phyloP scores from a whole-genome alignment of 1,139 yeast species.

The Fermentozyma sake region DNA sequence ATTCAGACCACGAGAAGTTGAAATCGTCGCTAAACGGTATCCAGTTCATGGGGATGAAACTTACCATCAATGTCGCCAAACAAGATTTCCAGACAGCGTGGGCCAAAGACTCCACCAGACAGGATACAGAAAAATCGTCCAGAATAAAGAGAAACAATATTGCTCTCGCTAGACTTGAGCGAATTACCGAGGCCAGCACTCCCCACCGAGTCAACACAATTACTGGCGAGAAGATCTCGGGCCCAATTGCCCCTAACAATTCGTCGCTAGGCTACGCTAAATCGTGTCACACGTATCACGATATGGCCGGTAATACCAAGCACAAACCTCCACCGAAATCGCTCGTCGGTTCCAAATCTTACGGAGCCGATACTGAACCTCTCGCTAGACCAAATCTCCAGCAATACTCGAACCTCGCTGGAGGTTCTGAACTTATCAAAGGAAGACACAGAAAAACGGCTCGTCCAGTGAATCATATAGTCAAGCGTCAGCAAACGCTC shows the following conservation, averaged over 20 bases:
- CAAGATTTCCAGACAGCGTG: conserved; percentile 33
- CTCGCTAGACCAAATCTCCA: conserved; percentile 12
- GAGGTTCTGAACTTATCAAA: conserved; percentile 46
- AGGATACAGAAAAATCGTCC: conserved; percentile 28
- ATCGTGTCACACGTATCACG: conserved; percentile 32
- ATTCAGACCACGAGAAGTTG: conserved; percentile 43
- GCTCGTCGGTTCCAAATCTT: conserved; percentile 31
- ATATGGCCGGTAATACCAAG: conserved; percentile 34
- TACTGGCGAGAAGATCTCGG: conserved; percentile 14
- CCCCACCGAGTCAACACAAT: conserved; percentile 23
- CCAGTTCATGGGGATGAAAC: conserved; percentile 66
- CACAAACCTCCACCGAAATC: conserved; percentile 28
- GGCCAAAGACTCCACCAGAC: conserved; percentile 37
- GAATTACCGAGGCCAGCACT: conserved; percentile 38
- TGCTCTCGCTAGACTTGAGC: conserved; percentile 37
- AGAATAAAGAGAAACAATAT: conserved; percentile 28
- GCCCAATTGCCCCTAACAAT: conserved; percentile 12
- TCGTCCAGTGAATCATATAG: conserved; percentile 37
- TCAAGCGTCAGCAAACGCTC: conserved; percentile 53
- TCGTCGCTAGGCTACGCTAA: conserved; percentile 24
- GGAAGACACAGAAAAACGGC: conserved; percentile 61
- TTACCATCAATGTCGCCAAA: conserved; percentile 50
- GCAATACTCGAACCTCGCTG: conserved; percentile 21
- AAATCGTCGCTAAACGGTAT: conserved; percentile 62
- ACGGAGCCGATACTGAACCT: conserved; percentile 24